Base-by-base conservation (phyloP, 2,329 filamentous ascomycete species). In the Hypoxylon sp. region DNA sequence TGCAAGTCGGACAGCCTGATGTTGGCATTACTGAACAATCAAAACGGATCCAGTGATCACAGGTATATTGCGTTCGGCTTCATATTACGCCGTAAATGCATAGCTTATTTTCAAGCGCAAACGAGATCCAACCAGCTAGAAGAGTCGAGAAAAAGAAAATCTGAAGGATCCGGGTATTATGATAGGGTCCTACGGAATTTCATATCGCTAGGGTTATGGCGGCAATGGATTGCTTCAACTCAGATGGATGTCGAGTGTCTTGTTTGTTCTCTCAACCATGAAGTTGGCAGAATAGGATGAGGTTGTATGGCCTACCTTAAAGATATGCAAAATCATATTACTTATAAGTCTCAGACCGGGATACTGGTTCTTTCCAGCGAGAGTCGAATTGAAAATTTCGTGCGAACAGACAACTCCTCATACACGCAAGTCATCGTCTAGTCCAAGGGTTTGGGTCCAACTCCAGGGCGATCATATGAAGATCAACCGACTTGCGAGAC, bases 151-250 rank as follows among this genome's bases (percentile, higher is more conserved):
- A 28, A 32, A 19, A 19, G 17, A 10, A 32, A 30, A 38, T 1
- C 36, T 11, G 36, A 60, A 59, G 48, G 57, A 59, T 25, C 59
- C 56, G 49, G 59, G n/a, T 58, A 64, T 57, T 60, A 25, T 49
- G 30, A 11, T 48, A 45, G 19, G 28, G 51, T 17, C 41, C 17
- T 25, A 53, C 19, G 50, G 7, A 19, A 43, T 23, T 36, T 41
- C 19, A 19, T 41, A 36, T 56, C 28, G 13, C 23, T 50, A 28
- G 36, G 17, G 41, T 56, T 17, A 19, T 21, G 38, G 38, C 36
- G 41, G 49, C n/a, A 23, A 17, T 56, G 43, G 17, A 10, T 23
- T 55, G 7, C 53, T 46, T 11, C 19, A 45, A 49, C 7, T 43
- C n/a, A 25, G 43, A 32, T 7, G 19, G 1, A 46, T 30, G 14